phyloP scores from a whole-genome alignment of 495 filamentous ascomycete species.

The Cercophora scortea region DNA sequence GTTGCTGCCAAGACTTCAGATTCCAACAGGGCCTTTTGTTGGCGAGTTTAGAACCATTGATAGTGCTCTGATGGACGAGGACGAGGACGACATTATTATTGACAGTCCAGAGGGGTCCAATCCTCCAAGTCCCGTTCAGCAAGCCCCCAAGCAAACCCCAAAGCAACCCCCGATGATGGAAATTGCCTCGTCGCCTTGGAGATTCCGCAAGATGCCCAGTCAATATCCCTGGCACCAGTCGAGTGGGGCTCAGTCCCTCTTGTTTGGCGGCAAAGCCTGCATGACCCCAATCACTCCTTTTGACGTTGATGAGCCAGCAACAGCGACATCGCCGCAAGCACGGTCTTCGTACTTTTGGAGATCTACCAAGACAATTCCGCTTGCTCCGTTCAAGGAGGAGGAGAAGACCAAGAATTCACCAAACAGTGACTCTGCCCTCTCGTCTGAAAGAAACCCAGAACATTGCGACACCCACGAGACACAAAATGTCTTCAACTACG shows the following conservation, averaged over 20 bases:
- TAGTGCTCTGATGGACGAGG: slow-evolving; percentile 9
- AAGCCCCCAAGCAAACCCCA: not conserved
- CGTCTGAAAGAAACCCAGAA: too few relatives aligned
- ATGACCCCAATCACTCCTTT: slow-evolving; percentile 26
- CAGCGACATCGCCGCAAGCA: not conserved
- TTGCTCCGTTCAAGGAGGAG: not conserved
- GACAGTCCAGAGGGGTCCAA: slow-evolving; percentile 2
- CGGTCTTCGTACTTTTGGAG: slow-evolving; percentile 1
- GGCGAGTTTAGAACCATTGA: slow-evolving; percentile 5
- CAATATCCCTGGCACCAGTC: slow-evolving; percentile 12
- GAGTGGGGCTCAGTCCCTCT: slow-evolving; percentile 6
- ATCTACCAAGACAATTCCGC: not conserved
- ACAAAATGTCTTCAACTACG: not conserved
- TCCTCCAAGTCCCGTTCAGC: not conserved
- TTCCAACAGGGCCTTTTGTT: slow-evolving; percentile 1
- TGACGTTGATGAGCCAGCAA: slow-evolving; percentile 1
- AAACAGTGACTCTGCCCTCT: too few relatives aligned
- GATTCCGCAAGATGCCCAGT: slow-evolving; percentile 12
- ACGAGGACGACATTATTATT: slow-evolving; percentile 11
- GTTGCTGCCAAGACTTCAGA: not conserved
- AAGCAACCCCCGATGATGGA: slow-evolving; percentile 2
- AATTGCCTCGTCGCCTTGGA: slow-evolving; percentile 14
- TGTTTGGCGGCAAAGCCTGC: slow-evolving; percentile 16
- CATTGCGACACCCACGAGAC: too few relatives aligned
- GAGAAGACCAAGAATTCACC: not conserved